These are phyloP conservation scores for Phanerodontia chrysosporium DNA, from an alignment of 768 basidiomycete genomes.

Conservation along the genomic window DNA sequence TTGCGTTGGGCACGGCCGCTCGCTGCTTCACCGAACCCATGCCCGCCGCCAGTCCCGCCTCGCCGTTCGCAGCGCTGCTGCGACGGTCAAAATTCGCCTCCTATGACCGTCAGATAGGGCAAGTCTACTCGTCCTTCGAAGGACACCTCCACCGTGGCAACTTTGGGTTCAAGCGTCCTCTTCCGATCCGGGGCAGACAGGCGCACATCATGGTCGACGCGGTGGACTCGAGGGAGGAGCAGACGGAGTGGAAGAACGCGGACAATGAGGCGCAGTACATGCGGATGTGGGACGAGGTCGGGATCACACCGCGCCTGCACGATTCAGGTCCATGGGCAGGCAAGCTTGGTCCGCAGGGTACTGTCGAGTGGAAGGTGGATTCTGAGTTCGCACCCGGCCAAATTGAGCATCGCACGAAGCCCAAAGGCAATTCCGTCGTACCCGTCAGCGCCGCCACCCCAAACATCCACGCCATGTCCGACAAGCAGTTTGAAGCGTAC, in stretches of 20 bases:
- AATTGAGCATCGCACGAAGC: constrained; percentile 8
- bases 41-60: constrained; percentile 38
- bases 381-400: constrained; percentile 35
- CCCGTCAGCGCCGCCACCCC: constrained; percentile 21
- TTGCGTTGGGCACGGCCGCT: not conserved
- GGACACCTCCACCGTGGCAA: constrained; percentile 73
- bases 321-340: constrained; percentile 33
- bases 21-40: not conserved
- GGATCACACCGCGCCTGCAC: constrained; percentile 31
- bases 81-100: constrained; percentile 80
- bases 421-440: too few relatives aligned
- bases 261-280: constrained; percentile 67
- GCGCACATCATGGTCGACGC: constrained; percentile 62
- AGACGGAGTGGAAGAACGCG: constrained; percentile 72
- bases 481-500: constrained; percentile 53
- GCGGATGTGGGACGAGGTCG: constrained; percentile 61
- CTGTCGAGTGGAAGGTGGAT: constrained; percentile 35
- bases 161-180: constrained; percentile 84
- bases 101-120: constrained; percentile 71
- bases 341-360: constrained; percentile 32
- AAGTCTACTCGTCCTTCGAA: constrained; percentile 69
- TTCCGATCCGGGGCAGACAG: constrained; percentile 59
- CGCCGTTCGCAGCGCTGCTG: constrained; percentile 72
- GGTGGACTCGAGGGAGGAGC: constrained; percentile 70
- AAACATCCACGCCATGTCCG: constrained; percentile 61